Conservation (phyloP, 345 rosid genomes). For the Brassica rapa region DNA sequence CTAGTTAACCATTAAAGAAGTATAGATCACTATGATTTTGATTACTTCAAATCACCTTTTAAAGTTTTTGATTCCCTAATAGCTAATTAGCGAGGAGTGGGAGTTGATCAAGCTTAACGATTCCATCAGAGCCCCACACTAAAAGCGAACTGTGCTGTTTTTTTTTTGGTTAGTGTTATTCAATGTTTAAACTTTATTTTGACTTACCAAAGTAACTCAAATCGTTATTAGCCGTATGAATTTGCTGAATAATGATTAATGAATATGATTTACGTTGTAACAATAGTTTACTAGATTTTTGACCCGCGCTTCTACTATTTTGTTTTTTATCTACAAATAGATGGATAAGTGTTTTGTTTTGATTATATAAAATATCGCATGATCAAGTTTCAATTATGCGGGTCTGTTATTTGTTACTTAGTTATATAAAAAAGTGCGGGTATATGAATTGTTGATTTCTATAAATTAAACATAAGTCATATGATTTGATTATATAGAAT, state of each 20-base stretch:
- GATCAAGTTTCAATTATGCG: too few species aligned
- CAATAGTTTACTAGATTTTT: neutral
- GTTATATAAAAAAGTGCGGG: too few species aligned
- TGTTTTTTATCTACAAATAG: too few species aligned
- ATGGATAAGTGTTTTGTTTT: too few species aligned
- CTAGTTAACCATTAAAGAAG: constrained; percentile 5
- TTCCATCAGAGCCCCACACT: constrained; percentile 4
- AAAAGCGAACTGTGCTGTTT: neutral
- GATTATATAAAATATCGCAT: too few species aligned
- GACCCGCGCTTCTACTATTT: too few species aligned
- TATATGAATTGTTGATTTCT: too few species aligned
- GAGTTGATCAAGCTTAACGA: neutral
- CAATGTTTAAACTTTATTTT: neutral
- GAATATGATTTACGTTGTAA: constrained; percentile 10
- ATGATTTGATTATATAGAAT: too few species aligned
- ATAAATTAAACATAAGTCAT: too few species aligned
- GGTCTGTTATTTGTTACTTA: too few species aligned
- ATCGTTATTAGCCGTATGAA: neutral
- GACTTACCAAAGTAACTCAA: neutral
- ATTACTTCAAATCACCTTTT: neutral
- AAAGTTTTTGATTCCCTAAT: constrained; percentile 24
- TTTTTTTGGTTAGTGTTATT: neutral
- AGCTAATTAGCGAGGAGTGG: neutral
- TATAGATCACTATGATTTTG: neutral
- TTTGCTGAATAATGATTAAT: neutral